These are phyloP conservation scores for Cutaneotrichosporon sp. DNA, from an alignment of 1,284 basidiomycete genomes.

Conservation along the genomic window DNA sequence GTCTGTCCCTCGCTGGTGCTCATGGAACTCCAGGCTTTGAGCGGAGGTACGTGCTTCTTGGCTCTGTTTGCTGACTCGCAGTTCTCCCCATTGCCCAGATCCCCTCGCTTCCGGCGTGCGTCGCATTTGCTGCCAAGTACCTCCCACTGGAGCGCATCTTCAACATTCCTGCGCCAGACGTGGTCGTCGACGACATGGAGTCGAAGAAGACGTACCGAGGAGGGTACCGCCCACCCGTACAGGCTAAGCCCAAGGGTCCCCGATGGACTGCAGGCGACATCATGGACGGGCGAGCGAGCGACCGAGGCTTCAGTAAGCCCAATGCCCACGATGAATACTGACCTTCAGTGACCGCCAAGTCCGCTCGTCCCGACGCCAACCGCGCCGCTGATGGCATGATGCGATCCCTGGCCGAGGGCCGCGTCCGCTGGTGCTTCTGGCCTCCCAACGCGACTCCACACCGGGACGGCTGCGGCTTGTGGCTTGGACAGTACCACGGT, in stretches of 20 bases:
- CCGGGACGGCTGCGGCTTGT: constrained; percentile 29
- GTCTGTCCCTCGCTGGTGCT: constrained; percentile 76
- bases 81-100: constrained; percentile 87
- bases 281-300: constrained; percentile 70
- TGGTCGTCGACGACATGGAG: constrained; percentile 33
- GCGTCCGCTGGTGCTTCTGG: constrained; percentile 81
- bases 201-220: constrained; percentile 47
- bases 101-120: constrained; percentile 74
- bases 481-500: constrained; percentile 36
- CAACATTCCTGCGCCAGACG: constrained; percentile 54
- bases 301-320: constrained; percentile 65
- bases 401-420: constrained; percentile 73
- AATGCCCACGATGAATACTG: not conserved
- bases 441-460: constrained; percentile 54
- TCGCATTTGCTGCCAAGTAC: constrained; percentile 66
- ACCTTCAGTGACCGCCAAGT: constrained; percentile 73
- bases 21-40: constrained; percentile 72
- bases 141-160: constrained; percentile 77
- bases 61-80: constrained; percentile 41
- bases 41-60: constrained; percentile 33
- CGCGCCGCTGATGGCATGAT: constrained; percentile 85
- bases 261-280: constrained; percentile 61
- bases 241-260: not conserved
- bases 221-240: not conserved
- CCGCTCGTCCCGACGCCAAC: constrained; percentile 80